Evolutionary conservation across 2,329 filamentous ascomycete species (phyloP).

Genomic region (Shiraia sp.): DNA sequence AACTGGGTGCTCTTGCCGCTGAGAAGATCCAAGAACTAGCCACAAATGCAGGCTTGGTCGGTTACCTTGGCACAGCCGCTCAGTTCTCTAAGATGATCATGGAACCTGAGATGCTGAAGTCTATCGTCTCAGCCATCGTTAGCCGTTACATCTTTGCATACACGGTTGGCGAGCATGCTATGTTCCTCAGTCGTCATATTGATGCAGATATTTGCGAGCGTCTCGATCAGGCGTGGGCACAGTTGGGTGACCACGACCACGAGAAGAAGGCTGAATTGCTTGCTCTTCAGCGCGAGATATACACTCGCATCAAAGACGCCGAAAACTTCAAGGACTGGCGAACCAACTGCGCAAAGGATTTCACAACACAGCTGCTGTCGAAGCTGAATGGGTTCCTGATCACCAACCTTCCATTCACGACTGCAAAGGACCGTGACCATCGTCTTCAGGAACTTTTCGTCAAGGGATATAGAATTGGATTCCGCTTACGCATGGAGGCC

Average conservation of each 20-base stretch:
- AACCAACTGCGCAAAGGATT: slow-evolving; percentile 4
- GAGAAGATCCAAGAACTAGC: slow-evolving; percentile 6
- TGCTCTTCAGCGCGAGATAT: slow-evolving; percentile 14
- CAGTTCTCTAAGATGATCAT: slow-evolving; percentile 11
- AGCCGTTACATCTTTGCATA: slow-evolving; percentile 13
- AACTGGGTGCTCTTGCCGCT: slow-evolving; percentile 1
- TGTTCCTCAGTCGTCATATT: slow-evolving; percentile 11
- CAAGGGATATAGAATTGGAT: slow-evolving; percentile 26
- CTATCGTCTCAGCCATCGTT: slow-evolving; percentile 17
- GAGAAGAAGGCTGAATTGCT: slow-evolving; percentile 12
- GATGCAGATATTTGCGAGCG: slow-evolving; percentile 5
- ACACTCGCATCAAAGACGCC: slow-evolving; percentile 14
- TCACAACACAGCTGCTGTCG: slow-evolving; percentile 3
- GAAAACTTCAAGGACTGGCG: slow-evolving; percentile 15
- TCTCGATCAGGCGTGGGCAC: slow-evolving; percentile 8
- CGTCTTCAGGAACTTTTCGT: slow-evolving; percentile 20
- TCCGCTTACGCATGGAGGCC: slow-evolving; percentile 22
- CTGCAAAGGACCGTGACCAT: slow-evolving; percentile 10
- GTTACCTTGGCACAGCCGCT: slow-evolving; percentile 3
- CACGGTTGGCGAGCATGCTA: slow-evolving; percentile 15
- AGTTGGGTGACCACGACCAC: not conserved
- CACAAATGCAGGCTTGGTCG: not conserved
- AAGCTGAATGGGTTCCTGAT: slow-evolving; percentile 3
- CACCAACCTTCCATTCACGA: slow-evolving; percentile 1
- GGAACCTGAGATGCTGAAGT: slow-evolving; percentile 11